Evolutionary conservation across 495 filamentous ascomycete species (phyloP).

Genomic region (Penicillium waksmanii): DNA sequence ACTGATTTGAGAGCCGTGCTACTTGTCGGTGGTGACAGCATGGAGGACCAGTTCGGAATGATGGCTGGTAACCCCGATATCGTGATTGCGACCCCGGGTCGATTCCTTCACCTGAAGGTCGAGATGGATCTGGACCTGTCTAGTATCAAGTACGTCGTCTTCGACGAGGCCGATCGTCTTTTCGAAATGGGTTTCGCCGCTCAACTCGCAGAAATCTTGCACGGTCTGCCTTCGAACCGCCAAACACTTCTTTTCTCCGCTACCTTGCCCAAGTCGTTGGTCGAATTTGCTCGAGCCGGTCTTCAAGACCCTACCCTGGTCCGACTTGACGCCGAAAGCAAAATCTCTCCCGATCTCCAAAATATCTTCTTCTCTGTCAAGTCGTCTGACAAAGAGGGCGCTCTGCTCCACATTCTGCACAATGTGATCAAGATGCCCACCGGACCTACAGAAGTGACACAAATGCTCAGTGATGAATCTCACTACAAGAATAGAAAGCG

Average conservation of each 20-base stretch:
- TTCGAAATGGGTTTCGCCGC: conserved; percentile 98
- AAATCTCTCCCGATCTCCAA: conserved; percentile 91
- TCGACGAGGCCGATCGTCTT: conserved; percentile 93
- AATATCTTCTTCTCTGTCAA: conserved; percentile 94
- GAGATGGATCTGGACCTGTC: conserved; percentile 90
- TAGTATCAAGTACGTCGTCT: conserved; percentile 88
- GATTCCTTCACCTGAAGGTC: conserved; percentile 92
- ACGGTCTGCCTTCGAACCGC: conserved; percentile 78
- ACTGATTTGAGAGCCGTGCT: conserved; percentile 88
- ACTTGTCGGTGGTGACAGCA: conserved; percentile 89
- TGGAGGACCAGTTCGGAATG: conserved; percentile 93
- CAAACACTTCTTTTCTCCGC: conserved; percentile 96
- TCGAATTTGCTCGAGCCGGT: conserved; percentile 94
- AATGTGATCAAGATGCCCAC: conserved; percentile 92
- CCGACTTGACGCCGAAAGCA: conserved; percentile 89
- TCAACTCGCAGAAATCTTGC: conserved; percentile 90
- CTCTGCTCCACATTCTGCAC: conserved; percentile 83
- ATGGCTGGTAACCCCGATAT: conserved; percentile 97
- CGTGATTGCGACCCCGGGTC: conserved; percentile 92
- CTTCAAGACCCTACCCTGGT: conserved; percentile 87
- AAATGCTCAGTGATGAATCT: conserved; percentile 40
- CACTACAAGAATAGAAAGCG: conserved; percentile 66
- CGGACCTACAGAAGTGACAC: conserved; percentile 62
- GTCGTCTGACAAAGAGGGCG: conserved; percentile 88
- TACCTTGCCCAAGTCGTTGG: conserved; percentile 87